Evolutionary conservation across 768 basidiomycete genomes (phyloP).

Genomic region (Neoboletus magnificus): DNA sequence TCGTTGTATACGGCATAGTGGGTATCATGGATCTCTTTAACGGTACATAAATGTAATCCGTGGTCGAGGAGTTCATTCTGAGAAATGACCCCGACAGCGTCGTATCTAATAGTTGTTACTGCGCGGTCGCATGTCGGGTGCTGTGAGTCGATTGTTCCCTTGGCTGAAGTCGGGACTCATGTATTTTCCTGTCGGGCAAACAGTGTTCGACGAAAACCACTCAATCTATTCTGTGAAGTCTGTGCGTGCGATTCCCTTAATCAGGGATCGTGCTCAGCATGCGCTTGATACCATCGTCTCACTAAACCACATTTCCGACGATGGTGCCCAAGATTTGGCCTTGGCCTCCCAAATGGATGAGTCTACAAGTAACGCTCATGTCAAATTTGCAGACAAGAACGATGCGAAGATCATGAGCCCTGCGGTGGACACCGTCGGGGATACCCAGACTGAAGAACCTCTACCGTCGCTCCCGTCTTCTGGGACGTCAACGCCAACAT

Average conservation of each 20-base stretch:
- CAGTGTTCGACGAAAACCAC: slow-evolving; percentile 65
- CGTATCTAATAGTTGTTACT: slow-evolving; percentile 73
- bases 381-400: slow-evolving; percentile 52
- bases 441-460: neutral
- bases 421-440: slow-evolving; percentile 4
- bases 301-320: slow-evolving; percentile 42
- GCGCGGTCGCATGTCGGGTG: slow-evolving; percentile 60
- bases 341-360: slow-evolving; percentile 8
- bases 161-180: slow-evolving; percentile 5
- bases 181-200: neutral
- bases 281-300: slow-evolving; percentile 49
- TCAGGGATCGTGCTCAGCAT: slow-evolving; percentile 56
- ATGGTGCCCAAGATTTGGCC: slow-evolving; percentile 21
- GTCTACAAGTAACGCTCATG: slow-evolving; percentile 32
- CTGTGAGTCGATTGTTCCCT: slow-evolving; percentile 42
- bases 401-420: slow-evolving; percentile 47
- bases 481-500: slow-evolving; percentile 54
- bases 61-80: slow-evolving; percentile 4
- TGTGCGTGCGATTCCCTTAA: slow-evolving; percentile 70
- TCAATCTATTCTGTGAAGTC: slow-evolving; percentile 65
- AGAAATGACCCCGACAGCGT: slow-evolving; percentile 43
- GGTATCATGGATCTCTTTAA: slow-evolving; percentile 71
- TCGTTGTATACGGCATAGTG: slow-evolving; percentile 71
- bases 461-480: slow-evolving; percentile 35
- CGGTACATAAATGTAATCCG: slow-evolving; percentile 38